Evolutionary conservation across 2,329 filamentous ascomycete genomes (phyloP).

Genomic region (Xylaria sp.): DNA sequence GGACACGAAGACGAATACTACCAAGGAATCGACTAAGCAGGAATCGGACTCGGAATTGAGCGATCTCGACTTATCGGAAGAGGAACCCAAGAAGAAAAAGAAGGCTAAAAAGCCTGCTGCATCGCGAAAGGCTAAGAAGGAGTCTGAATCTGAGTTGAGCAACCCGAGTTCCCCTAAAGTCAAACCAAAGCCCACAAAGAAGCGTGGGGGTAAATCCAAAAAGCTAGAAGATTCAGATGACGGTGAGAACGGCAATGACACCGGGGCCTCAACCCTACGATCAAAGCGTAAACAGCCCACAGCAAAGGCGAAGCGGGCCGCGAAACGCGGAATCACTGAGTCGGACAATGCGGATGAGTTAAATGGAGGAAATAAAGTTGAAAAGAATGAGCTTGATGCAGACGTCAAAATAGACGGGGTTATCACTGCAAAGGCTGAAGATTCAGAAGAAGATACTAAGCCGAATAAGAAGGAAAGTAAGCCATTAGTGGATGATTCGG

Average conservation of each 20-base stretch:
- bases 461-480: conserved; percentile 48
- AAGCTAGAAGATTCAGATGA: conserved; percentile 48
- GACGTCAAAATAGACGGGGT: conserved; percentile 29
- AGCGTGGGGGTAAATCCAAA: conserved; percentile 43
- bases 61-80: conserved; percentile 40
- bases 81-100: conserved; percentile 37
- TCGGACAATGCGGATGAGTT: conserved; percentile 42
- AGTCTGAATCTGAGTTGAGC: conserved; percentile 38
- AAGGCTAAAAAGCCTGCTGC: conserved; percentile 33
- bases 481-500: conserved; percentile 41
- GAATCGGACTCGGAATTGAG: conserved; percentile 39
- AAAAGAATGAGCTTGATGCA: conserved; percentile 22
- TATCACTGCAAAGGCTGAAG: conserved; percentile 45
- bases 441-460: conserved; percentile 52
- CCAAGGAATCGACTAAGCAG: conserved; percentile 38
- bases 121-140: conserved; percentile 39
- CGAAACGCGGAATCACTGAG: conserved; percentile 43
- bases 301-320: conserved; percentile 36
- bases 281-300: conserved; percentile 44
- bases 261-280: conserved; percentile 30
- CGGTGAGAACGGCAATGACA: conserved; percentile 41
- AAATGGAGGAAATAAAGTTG: conserved; percentile 33
- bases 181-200: conserved; percentile 40
- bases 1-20: conserved; percentile 30
- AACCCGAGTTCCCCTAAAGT: conserved; percentile 44